Percentiles rank a stretch among this genome's conserved stretches.
phyloP scores from a whole-genome alignment of 352 stramenopile species.

The Phytophthora fragariae region DNA sequence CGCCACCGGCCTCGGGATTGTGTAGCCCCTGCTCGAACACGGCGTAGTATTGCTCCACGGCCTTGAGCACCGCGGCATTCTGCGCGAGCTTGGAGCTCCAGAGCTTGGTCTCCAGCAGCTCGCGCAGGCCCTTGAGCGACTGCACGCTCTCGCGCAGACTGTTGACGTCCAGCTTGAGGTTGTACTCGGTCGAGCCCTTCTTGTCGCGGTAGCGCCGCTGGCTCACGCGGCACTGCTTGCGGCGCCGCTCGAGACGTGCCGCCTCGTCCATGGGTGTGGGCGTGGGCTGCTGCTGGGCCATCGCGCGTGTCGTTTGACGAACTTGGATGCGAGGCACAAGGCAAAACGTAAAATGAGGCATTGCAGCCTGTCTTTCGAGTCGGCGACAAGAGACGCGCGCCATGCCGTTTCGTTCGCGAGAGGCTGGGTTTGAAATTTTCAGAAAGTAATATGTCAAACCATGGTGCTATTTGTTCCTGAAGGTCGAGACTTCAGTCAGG shows the following conservation, averaged over 20 bases:
- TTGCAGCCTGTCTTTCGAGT: neutral
- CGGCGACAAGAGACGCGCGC: conserved; percentile 23
- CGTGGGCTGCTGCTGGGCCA: conserved; percentile 10
- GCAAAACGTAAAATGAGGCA: conserved; percentile 26
- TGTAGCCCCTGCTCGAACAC: conserved; percentile 68
- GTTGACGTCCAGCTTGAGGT: conserved; percentile 75
- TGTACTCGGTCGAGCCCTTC: conserved; percentile 73
- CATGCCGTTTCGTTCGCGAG: conserved; percentile 22
- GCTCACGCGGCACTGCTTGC: conserved; percentile 78
- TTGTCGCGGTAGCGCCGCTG: conserved; percentile 80
- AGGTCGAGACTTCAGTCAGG: neutral
- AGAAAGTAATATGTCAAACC: neutral
- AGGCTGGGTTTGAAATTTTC: neutral
- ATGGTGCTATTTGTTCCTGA: neutral
- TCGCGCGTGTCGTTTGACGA: conserved; percentile 1
- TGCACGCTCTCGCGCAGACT: conserved; percentile 66
- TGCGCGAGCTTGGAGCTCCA: conserved; percentile 56
- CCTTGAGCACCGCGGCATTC: conserved; percentile 56
- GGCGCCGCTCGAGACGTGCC: conserved; percentile 52
- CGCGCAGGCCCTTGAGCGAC: conserved; percentile 52
- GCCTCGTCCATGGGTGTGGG: conserved; percentile 14
- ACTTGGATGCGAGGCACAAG: neutral
- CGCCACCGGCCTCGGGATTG: conserved; percentile 50
- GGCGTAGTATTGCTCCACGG: conserved; percentile 74
- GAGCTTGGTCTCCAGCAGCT: conserved; percentile 56